Evolutionary conservation across 805 yeast species (phyloP).

Genomic region (Saccharomycopsis fermentans): DNA sequence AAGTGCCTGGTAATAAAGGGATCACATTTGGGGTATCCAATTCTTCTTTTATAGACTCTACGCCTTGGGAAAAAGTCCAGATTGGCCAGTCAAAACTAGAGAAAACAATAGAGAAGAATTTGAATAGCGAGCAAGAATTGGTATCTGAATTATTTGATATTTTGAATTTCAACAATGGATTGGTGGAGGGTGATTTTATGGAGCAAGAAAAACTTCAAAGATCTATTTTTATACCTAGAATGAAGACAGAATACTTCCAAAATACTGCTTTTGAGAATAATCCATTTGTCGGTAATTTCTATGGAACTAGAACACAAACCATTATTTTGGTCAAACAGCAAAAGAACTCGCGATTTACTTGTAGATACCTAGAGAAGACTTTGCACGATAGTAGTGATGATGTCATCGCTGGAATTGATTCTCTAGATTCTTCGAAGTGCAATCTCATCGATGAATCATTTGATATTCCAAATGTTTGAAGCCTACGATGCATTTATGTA

Average conservation of each 20-base stretch:
- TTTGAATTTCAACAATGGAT: slow-evolving; percentile 33
- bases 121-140: slow-evolving; percentile 26
- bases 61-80: slow-evolving; percentile 66
- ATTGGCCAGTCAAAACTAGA: slow-evolving; percentile 41
- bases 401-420: background rate
- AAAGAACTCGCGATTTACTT: slow-evolving; percentile 26
- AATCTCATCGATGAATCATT: background rate
- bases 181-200: slow-evolving; percentile 19
- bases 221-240: slow-evolving; percentile 67
- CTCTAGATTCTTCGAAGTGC: background rate
- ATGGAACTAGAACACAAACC: slow-evolving; percentile 87
- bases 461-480: background rate
- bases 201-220: background rate
- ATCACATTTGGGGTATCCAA: slow-evolving; percentile 49
- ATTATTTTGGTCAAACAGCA: slow-evolving; percentile 47
- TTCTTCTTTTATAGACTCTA: slow-evolving; percentile 40
- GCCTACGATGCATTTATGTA: too few relatives aligned
- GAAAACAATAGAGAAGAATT: slow-evolving; percentile 23
- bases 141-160: slow-evolving; percentile 44
- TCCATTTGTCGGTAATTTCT: slow-evolving; percentile 41
- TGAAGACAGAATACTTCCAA: slow-evolving; percentile 26
- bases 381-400: slow-evolving; percentile 28
- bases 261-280: slow-evolving; percentile 20
- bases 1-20: background rate
- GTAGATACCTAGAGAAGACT: slow-evolving; percentile 54